These are phyloP conservation scores for Trichoderma harzianum DNA, from an alignment of 2,329 filamentous ascomycete species.

Conservation along the genomic window DNA sequence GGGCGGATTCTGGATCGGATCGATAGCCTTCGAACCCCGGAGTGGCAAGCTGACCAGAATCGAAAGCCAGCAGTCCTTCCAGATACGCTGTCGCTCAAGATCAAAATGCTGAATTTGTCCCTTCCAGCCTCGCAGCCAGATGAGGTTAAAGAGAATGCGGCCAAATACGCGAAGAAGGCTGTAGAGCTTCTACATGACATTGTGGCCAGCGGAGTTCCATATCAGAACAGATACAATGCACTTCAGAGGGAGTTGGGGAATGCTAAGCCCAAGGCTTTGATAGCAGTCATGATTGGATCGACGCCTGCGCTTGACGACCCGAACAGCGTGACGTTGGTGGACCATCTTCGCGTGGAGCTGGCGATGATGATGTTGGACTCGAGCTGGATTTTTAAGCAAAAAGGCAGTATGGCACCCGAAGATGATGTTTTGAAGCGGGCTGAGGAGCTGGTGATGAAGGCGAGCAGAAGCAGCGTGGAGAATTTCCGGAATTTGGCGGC, in stretches of 20 bases:
- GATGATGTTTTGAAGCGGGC: neutral
- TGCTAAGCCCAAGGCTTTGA: neutral
- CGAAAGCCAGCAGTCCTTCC: neutral
- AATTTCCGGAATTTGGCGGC: neutral
- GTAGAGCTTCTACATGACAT: neutral
- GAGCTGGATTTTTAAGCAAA: neutral
- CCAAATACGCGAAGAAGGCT: neutral
- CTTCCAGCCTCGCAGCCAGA: neutral
- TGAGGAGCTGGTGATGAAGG: conserved; percentile 16
- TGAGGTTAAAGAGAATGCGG: neutral
- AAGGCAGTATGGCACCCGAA: neutral
- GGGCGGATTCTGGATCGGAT: neutral
- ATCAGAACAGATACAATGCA: neutral
- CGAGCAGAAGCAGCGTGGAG: conserved; percentile 18
- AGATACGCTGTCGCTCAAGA: neutral
- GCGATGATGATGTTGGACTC: conserved; percentile 9
- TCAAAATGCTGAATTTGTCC: conserved; percentile 1
- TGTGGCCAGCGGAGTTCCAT: neutral
- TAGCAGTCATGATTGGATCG: neutral
- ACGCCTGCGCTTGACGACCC: neutral
- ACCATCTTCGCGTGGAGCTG: conserved; percentile 25
- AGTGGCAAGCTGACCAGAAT: conserved; percentile 5
- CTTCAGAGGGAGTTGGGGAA: neutral
- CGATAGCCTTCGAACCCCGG: conserved; percentile 3
- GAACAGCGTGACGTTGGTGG: conserved; percentile 12